Percentiles rank a stretch among this genome's conserved stretches.
These are phyloP conservation scores for Clonostachys solani DNA, from an alignment of 2,329 filamentous ascomycete genomes.

Conservation along the genomic window DNA sequence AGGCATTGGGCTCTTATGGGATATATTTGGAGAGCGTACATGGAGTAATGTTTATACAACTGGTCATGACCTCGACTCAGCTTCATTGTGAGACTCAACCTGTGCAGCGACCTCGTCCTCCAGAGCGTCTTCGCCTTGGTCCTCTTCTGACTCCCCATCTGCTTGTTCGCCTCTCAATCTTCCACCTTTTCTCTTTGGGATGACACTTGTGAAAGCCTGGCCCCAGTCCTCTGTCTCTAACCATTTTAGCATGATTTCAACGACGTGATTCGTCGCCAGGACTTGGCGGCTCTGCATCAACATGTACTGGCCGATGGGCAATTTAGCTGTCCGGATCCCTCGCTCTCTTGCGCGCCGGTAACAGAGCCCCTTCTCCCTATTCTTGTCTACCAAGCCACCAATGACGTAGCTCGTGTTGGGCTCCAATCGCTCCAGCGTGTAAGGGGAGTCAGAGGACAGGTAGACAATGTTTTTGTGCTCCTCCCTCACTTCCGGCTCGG, in stretches of 20 bases:
- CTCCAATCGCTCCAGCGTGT: conserved; percentile 78
- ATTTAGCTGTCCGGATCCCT: conserved; percentile 80
- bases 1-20: too few species aligned
- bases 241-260: conserved; percentile 96
- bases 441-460: conserved; percentile 84
- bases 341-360: conserved; percentile 72
- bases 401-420: conserved; percentile 90
- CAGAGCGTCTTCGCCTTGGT: conserved; percentile 10
- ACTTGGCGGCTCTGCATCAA: conserved; percentile 84
- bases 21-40: too few species aligned
- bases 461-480: conserved; percentile 63
- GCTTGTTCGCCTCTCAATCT: conserved; percentile 44
- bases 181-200: conserved; percentile 87
- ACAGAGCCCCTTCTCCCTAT: conserved; percentile 92
- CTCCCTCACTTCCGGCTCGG: conserved; percentile 21
- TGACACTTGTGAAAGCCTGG: conserved; percentile 79
- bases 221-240: conserved; percentile 89
- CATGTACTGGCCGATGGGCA: conserved; percentile 95
- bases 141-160: conserved; percentile 7
- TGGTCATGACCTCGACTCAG: too few species aligned
- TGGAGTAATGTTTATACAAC: too few species aligned
- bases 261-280: conserved; percentile 89
- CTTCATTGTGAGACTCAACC: background rate
- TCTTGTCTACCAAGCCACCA: conserved; percentile 92
- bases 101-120: conserved; percentile 19